Conservation (phyloP, 345 rosid genomes). For the Sonneratia caseolaris region DNA sequence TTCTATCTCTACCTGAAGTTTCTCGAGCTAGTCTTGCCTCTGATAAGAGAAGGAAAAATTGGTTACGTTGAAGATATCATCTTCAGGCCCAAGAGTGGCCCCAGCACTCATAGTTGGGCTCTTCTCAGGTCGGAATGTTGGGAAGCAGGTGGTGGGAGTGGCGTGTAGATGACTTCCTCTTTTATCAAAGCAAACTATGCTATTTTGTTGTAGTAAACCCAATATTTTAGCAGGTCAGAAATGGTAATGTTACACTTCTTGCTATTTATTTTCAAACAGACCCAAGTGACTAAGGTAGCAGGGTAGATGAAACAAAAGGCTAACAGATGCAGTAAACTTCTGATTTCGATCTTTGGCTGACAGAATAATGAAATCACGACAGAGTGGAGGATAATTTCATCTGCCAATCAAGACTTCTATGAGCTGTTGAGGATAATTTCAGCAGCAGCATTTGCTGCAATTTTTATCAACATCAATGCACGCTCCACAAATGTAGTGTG, state of each 20-base stretch:
- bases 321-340: background rate
- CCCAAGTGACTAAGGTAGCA: background rate
- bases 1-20: slow-evolving; percentile 13
- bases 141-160: slow-evolving; percentile 17
- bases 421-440: no score
- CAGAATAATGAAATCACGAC: no score
- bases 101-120: slow-evolving; percentile 18
- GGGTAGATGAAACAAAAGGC: background rate
- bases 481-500: slow-evolving; percentile 19
- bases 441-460: slow-evolving; percentile 20
- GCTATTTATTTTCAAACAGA: background rate
- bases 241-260: background rate
- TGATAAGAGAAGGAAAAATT: slow-evolving; percentile 16
- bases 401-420: background rate
- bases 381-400: no score
- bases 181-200: no score
- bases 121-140: slow-evolving; percentile 14
- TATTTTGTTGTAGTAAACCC: no score
- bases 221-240: no score
- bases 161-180: background rate
- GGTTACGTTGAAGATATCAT: slow-evolving; percentile 18
- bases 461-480: slow-evolving; percentile 20
- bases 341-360: background rate
- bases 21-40: slow-evolving; percentile 20
- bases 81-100: slow-evolving; percentile 6